A percentile compares a stretch with the other conserved stretches of the same genome.
Conservation (phyloP, 2,329 filamentous ascomycete species). For the Pyricularia pennisetigena region DNA sequence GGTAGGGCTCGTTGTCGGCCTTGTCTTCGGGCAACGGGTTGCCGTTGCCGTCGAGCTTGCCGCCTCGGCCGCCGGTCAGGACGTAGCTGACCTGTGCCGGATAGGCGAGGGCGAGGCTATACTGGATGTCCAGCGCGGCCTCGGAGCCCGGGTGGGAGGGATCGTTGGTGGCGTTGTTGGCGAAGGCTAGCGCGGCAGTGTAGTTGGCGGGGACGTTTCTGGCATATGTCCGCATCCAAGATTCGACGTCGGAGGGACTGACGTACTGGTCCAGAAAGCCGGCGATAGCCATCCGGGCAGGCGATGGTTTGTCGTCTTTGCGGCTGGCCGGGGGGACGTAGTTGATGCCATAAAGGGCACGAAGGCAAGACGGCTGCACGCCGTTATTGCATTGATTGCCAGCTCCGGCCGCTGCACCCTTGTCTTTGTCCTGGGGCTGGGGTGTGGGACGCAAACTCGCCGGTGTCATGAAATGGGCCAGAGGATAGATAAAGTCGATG, state of each 20-base stretch:
- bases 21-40: constrained; percentile 11
- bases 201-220: constrained; percentile 13
- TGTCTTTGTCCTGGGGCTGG: not conserved
- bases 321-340: not conserved
- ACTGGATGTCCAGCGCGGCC: constrained; percentile 38
- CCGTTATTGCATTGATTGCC: not conserved
- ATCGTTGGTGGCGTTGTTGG: constrained; percentile 34
- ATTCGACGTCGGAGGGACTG: constrained; percentile 29
- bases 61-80: constrained; percentile 32
- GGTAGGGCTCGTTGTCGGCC: constrained; percentile 45
- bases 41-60: constrained; percentile 28
- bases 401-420: not conserved
- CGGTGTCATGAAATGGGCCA: constrained; percentile 38
- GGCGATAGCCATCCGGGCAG: constrained; percentile 32
- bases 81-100: constrained; percentile 35
- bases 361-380: constrained; percentile 3
- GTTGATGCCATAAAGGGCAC: constrained; percentile 2
- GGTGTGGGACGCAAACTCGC: constrained; percentile 15
- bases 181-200: constrained; percentile 23
- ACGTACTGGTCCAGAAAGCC: constrained; percentile 40
- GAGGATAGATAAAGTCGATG: constrained; percentile 36
- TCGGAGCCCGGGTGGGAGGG: constrained; percentile 31
- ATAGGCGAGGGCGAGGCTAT: constrained; percentile 33
- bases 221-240: constrained; percentile 18
- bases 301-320: constrained; percentile 15